Conservation (phyloP, 768 basidiomycete species). For the Rhizopogon vulgaris region DNA sequence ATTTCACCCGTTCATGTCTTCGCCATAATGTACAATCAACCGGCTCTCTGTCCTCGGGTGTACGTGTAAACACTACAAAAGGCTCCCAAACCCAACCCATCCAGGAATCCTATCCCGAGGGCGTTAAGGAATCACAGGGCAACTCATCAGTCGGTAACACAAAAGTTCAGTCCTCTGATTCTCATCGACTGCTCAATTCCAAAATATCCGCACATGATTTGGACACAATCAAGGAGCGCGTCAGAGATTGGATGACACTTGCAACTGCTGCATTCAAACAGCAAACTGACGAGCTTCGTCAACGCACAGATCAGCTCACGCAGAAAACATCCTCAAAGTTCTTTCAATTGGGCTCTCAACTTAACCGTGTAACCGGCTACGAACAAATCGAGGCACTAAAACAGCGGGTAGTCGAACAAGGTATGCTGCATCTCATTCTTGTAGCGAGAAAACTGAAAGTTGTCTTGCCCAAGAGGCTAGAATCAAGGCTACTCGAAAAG, state of each 20-base stretch:
- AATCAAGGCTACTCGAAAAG: slow-evolving; percentile 61
- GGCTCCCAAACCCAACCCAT: neutral
- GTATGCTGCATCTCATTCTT: slow-evolving; percentile 37
- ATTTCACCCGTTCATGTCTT: slow-evolving; percentile 9
- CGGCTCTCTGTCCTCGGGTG: neutral
- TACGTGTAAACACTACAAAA: neutral
- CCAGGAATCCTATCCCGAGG: neutral
- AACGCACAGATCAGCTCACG: slow-evolving; percentile 54
- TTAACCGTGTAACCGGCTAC: slow-evolving; percentile 91
- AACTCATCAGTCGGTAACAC: neutral
- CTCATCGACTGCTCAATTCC: neutral
- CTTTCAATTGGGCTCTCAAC: slow-evolving; percentile 65
- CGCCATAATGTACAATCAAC: neutral
- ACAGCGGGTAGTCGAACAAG: slow-evolving; percentile 69
- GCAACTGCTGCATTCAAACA: slow-evolving; percentile 27
- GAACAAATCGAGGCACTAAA: slow-evolving; percentile 83
- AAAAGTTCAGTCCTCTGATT: neutral
- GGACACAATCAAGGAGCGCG: slow-evolving; percentile 29
- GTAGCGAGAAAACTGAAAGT: slow-evolving; percentile 6
- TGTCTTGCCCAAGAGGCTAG: slow-evolving; percentile 51
- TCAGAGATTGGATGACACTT: slow-evolving; percentile 42
- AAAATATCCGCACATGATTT: slow-evolving; percentile 8
- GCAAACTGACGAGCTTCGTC: slow-evolving; percentile 25
- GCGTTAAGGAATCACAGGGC: neutral
- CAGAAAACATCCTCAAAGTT: slow-evolving; percentile 51